Percentiles rank a stretch among this genome's conserved stretches.
phyloP scores from a whole-genome alignment of 2,329 filamentous ascomycete genomes.

The Neopestalotiopsis sp. region DNA sequence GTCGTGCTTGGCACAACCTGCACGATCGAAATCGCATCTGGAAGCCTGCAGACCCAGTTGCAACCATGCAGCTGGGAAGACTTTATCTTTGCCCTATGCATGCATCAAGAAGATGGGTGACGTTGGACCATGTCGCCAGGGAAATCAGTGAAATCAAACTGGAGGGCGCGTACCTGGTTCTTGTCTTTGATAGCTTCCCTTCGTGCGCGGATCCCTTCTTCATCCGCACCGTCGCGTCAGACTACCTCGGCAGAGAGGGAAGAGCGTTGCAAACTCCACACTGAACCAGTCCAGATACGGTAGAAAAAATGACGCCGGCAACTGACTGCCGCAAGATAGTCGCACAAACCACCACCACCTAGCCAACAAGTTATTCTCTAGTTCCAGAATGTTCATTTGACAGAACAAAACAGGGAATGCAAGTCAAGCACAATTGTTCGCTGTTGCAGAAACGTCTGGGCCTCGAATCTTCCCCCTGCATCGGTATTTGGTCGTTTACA shows the following conservation, averaged over 20 bases:
- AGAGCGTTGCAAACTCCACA: not conserved
- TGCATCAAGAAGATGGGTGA: not conserved
- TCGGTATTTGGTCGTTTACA: not conserved
- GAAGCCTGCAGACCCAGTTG: not conserved
- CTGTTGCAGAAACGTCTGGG: not conserved
- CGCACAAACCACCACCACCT: not conserved
- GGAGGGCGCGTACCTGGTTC: not conserved
- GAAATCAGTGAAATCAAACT: not conserved
- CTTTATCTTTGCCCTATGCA: not conserved
- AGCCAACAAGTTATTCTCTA: not conserved
- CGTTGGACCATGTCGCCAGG: not conserved
- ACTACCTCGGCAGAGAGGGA: not conserved
- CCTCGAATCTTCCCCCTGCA: not conserved
- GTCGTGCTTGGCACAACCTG: not conserved
- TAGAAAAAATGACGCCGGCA: not conserved
- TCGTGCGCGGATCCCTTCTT: not conserved
- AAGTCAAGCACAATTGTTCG: not conserved
- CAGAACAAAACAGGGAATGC: not conserved
- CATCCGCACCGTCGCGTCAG: not conserved
- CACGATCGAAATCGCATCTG: not conserved
- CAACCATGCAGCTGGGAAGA: not conserved
- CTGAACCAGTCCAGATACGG: not conserved
- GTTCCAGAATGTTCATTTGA: not conserved
- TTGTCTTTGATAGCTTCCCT: not conserved
- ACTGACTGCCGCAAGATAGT: slow-evolving; percentile 2